Percentiles rank a stretch among this genome's conserved stretches.
Conservation (phyloP, 164 flowering plant genomes). For the Litsea cubeba region DNA sequence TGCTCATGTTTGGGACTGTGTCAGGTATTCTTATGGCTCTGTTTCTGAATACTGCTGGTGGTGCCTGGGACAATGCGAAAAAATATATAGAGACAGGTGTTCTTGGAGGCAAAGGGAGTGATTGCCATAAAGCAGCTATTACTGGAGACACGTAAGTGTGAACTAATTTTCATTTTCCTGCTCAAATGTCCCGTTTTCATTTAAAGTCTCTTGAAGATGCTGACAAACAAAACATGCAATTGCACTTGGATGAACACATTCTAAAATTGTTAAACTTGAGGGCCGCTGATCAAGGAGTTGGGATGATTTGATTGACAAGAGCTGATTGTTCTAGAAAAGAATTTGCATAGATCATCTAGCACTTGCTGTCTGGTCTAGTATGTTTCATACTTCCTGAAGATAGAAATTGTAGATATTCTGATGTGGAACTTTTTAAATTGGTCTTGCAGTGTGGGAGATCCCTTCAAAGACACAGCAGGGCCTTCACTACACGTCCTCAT, state of each 20-base stretch:
- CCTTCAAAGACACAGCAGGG: slow-evolving; percentile 99
- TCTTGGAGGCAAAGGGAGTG: slow-evolving; percentile 98
- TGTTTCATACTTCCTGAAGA: background rate
- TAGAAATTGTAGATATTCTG: background rate
- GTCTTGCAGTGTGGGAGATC: slow-evolving; percentile 90
- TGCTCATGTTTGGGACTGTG: slow-evolving; percentile 97
- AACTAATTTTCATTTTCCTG: background rate
- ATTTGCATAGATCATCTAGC: too few species aligned
- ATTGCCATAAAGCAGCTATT: slow-evolving; percentile 88
- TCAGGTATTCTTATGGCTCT: slow-evolving; percentile 99
- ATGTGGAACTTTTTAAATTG: background rate
- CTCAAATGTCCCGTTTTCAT: background rate
- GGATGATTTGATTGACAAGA: background rate
- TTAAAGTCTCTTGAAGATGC: background rate
- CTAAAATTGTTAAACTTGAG: background rate
- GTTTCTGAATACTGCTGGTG: slow-evolving; percentile 95
- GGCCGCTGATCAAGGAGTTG: background rate
- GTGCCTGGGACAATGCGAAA: slow-evolving; percentile 99
- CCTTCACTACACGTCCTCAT: slow-evolving; percentile 95
- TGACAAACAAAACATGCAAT: background rate
- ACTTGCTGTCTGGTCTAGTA: background rate
- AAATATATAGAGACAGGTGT: slow-evolving; percentile 96
- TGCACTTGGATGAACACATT: background rate
- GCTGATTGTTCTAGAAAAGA: background rate
- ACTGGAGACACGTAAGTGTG: slow-evolving; percentile 97